Base-by-base conservation (phyloP, 2,329 filamentous ascomycete species). In the Helotiales sp. region DNA sequence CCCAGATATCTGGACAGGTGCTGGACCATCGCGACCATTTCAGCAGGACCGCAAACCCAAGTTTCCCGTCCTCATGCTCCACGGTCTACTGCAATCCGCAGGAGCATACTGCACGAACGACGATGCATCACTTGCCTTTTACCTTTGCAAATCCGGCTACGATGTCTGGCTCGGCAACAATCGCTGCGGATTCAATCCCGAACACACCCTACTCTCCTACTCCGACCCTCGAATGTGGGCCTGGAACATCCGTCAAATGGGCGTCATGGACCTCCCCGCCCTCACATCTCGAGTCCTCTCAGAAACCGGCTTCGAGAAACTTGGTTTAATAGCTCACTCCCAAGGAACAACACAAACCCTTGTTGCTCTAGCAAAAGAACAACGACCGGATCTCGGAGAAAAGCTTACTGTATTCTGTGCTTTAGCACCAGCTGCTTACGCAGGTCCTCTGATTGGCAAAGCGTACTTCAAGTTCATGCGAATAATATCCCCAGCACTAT, bases 81-180 rank as follows among this genome's bases (percentile, higher is more conserved):
- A 96, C 66, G 93, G 93, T 0, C 80, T 97, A 2, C 77, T 98
- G 6, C 93, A 98, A 74, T 93, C 88, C 53, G 84, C 91, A 0
- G 93, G 93, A 3, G 90, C 93, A 0, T 97, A 91, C 70, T 96
- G 92, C 72, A 87, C 87, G 63, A 96, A 93, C 70, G 93, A 96
- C 67, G 92, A 96, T 61, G 86, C 91, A 64, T 93, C 89, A 25
- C 80, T 97, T 7, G 93, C 93, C 0, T 97, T 97, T 74, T 96
- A 88, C 76, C 85, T 98, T 7, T 92, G 90, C 73, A 96, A 96
- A 74, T 86, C 89, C 0, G 93, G 93, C 1, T 97, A 91, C 73
- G 93, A 98, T 71, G 91, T 98, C 36, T 98, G 93, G 93, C 80
- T 97, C 15, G 93, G 93, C 4, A 96, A 96, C 75, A 97, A 96